phyloP scores from a whole-genome alignment of 179 eudicot genomes.

The Silene vulgaris region DNA sequence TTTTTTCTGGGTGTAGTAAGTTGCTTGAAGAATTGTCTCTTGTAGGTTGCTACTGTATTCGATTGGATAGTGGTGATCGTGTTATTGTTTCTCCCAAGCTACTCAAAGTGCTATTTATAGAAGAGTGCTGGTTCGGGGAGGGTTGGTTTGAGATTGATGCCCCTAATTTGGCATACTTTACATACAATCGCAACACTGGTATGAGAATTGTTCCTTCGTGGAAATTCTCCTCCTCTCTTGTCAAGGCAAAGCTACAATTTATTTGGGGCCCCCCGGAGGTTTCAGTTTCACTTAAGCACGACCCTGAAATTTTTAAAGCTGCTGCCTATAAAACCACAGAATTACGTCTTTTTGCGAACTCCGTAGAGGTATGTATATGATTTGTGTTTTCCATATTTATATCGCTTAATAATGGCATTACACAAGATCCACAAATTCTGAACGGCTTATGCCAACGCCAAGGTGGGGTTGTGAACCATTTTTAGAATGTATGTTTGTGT shows the following conservation, averaged over 20 bases:
- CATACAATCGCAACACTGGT: not conserved
- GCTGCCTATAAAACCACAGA: not conserved
- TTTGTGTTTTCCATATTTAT: no score
- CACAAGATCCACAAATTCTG: no score
- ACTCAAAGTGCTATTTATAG: not conserved
- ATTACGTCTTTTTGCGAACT: not conserved
- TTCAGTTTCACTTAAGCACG: no score
- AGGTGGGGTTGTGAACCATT: no score
- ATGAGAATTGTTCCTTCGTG: not conserved
- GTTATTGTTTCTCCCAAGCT: not conserved
- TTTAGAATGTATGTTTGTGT: no score
- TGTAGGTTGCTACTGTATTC: not conserved
- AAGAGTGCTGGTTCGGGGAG: not conserved
- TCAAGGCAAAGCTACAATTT: not conserved
- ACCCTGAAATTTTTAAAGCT: not conserved
- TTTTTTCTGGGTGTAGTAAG: not conserved
- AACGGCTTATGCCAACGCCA: no score
- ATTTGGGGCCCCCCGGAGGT: not conserved
- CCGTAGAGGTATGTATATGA: not conserved
- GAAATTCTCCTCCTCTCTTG: not conserved
- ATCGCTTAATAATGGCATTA: not conserved
- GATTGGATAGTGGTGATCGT: not conserved
- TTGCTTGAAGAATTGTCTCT: not conserved
- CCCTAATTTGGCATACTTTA: conserved; percentile 14
- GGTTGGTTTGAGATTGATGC: conserved; percentile 11